These are phyloP conservation scores for Beauveria sp. DNA, from an alignment of 2,329 filamentous ascomycete genomes.

Conservation along the genomic window DNA sequence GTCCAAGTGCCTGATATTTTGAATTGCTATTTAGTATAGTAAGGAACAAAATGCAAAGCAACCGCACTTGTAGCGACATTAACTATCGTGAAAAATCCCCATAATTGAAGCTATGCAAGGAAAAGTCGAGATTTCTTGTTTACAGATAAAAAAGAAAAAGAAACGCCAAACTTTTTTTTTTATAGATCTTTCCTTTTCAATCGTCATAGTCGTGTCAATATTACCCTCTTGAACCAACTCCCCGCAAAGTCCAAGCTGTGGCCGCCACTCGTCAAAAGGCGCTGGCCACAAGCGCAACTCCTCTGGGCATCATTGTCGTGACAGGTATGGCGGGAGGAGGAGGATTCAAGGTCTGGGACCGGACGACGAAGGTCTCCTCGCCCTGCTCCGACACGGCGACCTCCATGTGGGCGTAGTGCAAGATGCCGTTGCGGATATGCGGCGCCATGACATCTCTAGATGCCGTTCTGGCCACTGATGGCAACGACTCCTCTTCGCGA, in stretches of 20 bases:
- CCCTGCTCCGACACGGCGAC: conserved; percentile 31
- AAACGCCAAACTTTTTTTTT: neutral
- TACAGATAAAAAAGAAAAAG: neutral
- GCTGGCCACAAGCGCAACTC: conserved; percentile 14
- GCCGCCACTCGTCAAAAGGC: neutral
- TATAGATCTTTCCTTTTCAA: neutral
- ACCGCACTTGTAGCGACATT: neutral
- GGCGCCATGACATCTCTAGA: conserved; percentile 39
- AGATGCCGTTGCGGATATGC: conserved; percentile 34
- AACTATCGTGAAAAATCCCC: neutral
- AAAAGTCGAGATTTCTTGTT: neutral
- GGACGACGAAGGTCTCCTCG: conserved; percentile 29
- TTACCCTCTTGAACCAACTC: neutral
- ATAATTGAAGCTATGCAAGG: neutral
- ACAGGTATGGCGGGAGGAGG: conserved; percentile 22
- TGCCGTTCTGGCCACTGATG: conserved; percentile 19
- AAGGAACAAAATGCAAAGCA: neutral
- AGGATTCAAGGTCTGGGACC: conserved; percentile 22
- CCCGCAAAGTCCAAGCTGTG: neutral
- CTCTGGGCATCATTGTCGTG: conserved; percentile 22
- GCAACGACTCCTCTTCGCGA: conserved; percentile 33
- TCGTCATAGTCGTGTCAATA: neutral
- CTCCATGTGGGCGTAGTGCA: conserved; percentile 42
- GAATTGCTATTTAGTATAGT: neutral
- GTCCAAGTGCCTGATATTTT: neutral